Base-by-base conservation (phyloP, 257 asterid genomes). In the Nicotiana knightiana region DNA sequence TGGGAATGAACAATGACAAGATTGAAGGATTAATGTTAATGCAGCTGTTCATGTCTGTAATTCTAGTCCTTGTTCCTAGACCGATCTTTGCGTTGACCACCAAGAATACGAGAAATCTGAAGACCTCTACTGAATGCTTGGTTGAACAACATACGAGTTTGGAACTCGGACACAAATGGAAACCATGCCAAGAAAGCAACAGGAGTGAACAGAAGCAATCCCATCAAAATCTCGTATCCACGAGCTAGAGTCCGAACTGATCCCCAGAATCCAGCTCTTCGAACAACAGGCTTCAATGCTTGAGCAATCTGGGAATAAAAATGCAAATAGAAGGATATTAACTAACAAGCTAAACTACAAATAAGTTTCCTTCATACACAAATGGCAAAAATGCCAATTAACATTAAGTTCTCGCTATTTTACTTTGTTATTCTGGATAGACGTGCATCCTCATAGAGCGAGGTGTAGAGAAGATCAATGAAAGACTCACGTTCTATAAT, bases 51-150 rank as follows among this genome's bases (percentile, higher is more conserved):
- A 39, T 80, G 76, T 39, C 61, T 7, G 51, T 1, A 67, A 80
- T 15, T 55, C 81, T 89, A 94, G 91, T 96, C 99, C 91, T 96
- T 96, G 90, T 90, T 89, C 81, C 96, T 83, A 66, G 98, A 88
- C 9, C 91, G 91, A 86, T 94, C 99, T 84, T 96, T 96, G 82
- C 93, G 85, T 16, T 94, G 98, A 15, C 98, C 98, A 30, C 99
- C 98, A 39, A 96, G 94, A 88, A 96, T 96, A 85, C 99, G 98
- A 11, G 98, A 94, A 80, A 96, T 96, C 94, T 96, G 99, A 67
- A 96, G 98, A 67, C 99, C 99, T 92, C 97, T 86, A 76, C 99
- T 96, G 92, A 96, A 96, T 2, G 99, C 99, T 90, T 96, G 99
- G 93, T 96, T 96, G 94, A 94, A 96, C 88, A 96, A 68, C 97